phyloP scores from a whole-genome alignment of 1,139 yeast species.

The Trichomonascaceae sp. region DNA sequence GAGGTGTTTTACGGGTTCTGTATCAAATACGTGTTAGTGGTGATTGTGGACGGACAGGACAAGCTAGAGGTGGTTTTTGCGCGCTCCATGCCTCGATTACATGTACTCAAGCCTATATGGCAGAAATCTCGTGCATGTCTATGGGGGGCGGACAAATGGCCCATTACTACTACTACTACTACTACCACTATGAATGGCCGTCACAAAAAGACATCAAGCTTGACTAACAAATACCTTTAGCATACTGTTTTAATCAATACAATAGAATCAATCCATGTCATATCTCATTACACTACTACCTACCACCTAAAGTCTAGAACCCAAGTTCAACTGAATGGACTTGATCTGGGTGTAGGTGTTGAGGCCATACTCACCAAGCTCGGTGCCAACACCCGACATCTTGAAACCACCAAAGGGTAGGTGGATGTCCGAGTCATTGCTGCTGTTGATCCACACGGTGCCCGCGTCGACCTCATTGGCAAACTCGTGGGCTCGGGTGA shows the following conservation, averaged over 20 bases:
- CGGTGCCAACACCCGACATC: conserved; percentile 80
- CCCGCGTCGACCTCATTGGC: conserved; percentile 60
- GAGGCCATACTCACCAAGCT: conserved; percentile 74
- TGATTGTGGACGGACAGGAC: conserved; percentile 30
- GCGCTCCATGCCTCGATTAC: conserved; percentile 19
- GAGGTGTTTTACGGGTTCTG: conserved; percentile 47
- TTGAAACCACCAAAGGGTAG: conserved; percentile 80
- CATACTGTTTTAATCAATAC: too few species aligned
- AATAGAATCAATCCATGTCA: background rate
- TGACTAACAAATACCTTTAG: too few species aligned
- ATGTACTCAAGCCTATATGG: conserved; percentile 17
- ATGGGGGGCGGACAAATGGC: conserved; percentile 4
- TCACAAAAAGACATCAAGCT: too few species aligned
- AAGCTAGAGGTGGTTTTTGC: conserved; percentile 36
- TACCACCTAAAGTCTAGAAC: conserved; percentile 11
- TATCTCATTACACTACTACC: background rate
- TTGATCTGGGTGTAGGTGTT: conserved; percentile 66
- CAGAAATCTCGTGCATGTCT: conserved; percentile 14
- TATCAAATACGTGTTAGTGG: conserved; percentile 40
- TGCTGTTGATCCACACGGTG: conserved; percentile 69
- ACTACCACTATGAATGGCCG: too few species aligned
- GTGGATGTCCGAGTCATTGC: conserved; percentile 44
- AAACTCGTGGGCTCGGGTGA: conserved; percentile 42
- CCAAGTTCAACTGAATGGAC: conserved; percentile 48
- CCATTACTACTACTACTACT: too few species aligned